These are phyloP conservation scores for Venturia asperata DNA, from an alignment of 2,329 filamentous ascomycete genomes.

Conservation along the genomic window DNA sequence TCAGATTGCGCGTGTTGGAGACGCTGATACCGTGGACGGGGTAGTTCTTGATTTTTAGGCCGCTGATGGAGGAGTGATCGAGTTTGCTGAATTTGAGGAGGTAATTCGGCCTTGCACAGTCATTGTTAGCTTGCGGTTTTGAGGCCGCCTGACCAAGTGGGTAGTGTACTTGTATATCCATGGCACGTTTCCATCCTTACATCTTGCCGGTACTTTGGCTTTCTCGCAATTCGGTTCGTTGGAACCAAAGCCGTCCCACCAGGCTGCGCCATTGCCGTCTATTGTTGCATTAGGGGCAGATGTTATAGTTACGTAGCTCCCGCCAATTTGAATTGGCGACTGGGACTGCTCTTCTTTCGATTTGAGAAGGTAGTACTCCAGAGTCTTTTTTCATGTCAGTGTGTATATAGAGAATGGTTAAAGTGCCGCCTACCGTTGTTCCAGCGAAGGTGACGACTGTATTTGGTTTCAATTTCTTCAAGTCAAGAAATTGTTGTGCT, in stretches of 20 bases:
- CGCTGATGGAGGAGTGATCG: conserved; percentile 35
- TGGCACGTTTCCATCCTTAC: neutral
- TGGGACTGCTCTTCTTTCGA: conserved; percentile 15
- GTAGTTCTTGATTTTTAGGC: conserved; percentile 47
- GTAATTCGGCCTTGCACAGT: conserved; percentile 29
- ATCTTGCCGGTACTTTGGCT: conserved; percentile 8
- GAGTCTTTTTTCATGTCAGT: neutral
- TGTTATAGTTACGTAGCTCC: conserved; percentile 49
- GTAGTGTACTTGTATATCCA: neutral
- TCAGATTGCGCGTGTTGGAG: conserved; percentile 38
- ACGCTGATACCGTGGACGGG: conserved; percentile 48
- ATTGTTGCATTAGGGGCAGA: conserved; percentile 44
- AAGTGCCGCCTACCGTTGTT: conserved; percentile 15
- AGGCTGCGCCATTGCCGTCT: conserved; percentile 49
- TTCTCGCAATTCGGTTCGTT: conserved; percentile 24
- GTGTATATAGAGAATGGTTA: neutral
- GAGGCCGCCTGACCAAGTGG: neutral
- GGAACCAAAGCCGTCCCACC: conserved; percentile 44
- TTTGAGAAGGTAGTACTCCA: neutral
- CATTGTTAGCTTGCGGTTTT: neutral
- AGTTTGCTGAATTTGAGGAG: conserved; percentile 37
- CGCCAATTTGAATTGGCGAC: conserved; percentile 15
- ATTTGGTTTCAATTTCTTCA: conserved; percentile 30
- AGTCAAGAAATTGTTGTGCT: conserved; percentile 32
- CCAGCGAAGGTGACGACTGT: conserved; percentile 27